A percentile compares a stretch with the other conserved stretches of the same genome.
phyloP scores from a whole-genome alignment of 2,329 filamentous ascomycete species.

The Ophiostoma ulmi region DNA sequence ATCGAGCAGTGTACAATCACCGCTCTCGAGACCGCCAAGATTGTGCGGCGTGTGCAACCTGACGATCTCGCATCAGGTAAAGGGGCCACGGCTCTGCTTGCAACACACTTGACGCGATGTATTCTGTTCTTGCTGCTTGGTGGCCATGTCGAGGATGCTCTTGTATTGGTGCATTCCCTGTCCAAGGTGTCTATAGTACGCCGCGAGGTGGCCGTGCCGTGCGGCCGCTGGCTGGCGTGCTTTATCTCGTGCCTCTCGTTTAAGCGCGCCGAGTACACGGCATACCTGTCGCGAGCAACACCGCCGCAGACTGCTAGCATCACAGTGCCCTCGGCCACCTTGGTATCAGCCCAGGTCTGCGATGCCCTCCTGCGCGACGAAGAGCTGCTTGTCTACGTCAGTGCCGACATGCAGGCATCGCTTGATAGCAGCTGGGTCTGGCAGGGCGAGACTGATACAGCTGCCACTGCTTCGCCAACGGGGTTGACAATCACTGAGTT shows the following conservation, averaged over 20 bases:
- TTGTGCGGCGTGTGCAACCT: slow-evolving; percentile 63
- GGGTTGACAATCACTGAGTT: slow-evolving; percentile 32
- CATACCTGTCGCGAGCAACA: slow-evolving; percentile 36
- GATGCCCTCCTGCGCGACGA: slow-evolving; percentile 60
- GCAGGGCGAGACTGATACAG: slow-evolving; percentile 49
- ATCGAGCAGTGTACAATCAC: slow-evolving; percentile 71
- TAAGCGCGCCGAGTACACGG: slow-evolving; percentile 41
- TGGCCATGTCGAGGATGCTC: slow-evolving; percentile 66
- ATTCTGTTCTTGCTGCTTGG: slow-evolving; percentile 72
- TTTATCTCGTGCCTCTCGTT: slow-evolving; percentile 65
- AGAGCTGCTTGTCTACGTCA: slow-evolving; percentile 80
- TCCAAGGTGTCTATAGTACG: slow-evolving; percentile 61
- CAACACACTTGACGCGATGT: slow-evolving; percentile 82
- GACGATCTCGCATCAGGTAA: slow-evolving; percentile 39
- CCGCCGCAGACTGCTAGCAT: slow-evolving; percentile 26
- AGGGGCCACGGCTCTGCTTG: slow-evolving; percentile 68
- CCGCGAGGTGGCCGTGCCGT: slow-evolving; percentile 56
- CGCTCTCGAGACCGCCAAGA: slow-evolving; percentile 70
- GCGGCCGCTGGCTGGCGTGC: slow-evolving; percentile 75
- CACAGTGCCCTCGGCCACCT: slow-evolving; percentile 24
- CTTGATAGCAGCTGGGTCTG: slow-evolving; percentile 78
- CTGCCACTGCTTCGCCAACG: slow-evolving; percentile 25
- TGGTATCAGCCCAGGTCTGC: slow-evolving; percentile 30
- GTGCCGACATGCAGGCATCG: slow-evolving; percentile 79
- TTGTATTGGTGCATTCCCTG: slow-evolving; percentile 66